Conservation (phyloP, 1,284 basidiomycete species). For the Rhodotorula mucilaginosa region DNA sequence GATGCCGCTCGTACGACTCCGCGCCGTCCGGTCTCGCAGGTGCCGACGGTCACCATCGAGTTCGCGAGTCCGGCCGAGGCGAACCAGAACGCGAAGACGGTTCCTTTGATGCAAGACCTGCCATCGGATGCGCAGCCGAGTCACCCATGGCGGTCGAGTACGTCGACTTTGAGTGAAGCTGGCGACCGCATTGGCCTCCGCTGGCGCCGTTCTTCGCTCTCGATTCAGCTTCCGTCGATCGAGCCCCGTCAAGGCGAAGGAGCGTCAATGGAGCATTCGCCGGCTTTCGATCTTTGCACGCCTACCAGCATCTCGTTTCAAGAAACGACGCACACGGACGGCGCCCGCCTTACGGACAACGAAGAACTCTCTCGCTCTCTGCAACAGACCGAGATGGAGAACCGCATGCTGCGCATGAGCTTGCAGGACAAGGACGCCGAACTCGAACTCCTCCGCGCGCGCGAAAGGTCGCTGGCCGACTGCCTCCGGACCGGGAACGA, state of each 20-base stretch:
- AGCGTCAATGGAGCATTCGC: background rate
- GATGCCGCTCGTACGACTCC: background rate
- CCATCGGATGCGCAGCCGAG: no score
- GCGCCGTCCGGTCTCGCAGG: background rate
- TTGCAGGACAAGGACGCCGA: constrained; percentile 3
- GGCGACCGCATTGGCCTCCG: background rate
- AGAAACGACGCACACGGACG: no score
- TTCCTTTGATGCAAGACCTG: background rate
- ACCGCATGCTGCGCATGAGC: background rate
- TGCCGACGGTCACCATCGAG: background rate
- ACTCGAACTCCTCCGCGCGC: background rate
- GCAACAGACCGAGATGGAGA: background rate
- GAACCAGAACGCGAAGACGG: no score
- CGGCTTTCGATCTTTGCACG: background rate
- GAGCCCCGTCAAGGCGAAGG: background rate
- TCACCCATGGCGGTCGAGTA: background rate
- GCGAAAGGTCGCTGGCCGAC: background rate
- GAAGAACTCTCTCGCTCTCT: background rate
- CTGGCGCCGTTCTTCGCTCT: background rate
- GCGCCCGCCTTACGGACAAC: no score
- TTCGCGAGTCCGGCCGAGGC: background rate
- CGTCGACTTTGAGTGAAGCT: background rate
- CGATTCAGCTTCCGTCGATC: background rate
- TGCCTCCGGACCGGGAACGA: constrained; percentile 1
- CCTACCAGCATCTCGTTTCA: background rate